Base-by-base conservation (phyloP, 78 protist genomes). In the Dictyostelium brefeldianum region DNA sequence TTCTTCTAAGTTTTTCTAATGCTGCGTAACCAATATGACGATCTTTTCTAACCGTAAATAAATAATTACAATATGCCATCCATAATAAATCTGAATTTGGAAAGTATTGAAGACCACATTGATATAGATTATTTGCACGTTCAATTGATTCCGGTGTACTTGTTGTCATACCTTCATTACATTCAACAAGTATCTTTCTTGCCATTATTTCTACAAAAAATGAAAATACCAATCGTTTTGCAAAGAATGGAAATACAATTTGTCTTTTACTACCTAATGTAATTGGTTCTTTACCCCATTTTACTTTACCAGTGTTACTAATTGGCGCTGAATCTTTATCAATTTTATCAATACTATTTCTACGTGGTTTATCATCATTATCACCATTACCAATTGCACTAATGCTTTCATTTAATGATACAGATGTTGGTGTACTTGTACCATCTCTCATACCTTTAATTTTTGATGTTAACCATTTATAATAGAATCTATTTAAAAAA, bases 21-120 rank as follows among this genome's bases (percentile, higher is more conserved):
- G 93, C 81, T 1, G 93, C 93, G 64, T 87, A 87, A 51, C 93
- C 93, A 64, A 87, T 54, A 20, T 87, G 93, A 48, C 93, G 54
- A 64, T 87, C 93, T 54, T 87, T 74, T 62, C 93, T 80, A 36
- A 87, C 79, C 0, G 93, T 50, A 78, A 87, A 51, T 71, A 87
- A 65, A 64, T 51, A 87, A 78, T 87, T 87, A 8, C 75, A 46
- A 78, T 87, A 87, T 3, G 93, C 83, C 93, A 87, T 87, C 93
- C 93, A 87, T 41, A 87, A 67, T 11, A 87, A 6, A 25, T 80
- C 53, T 7, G 84, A 77, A 15, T 78, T 47, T 62, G 93, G 93
- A 84, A 64, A 87, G 29, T 87, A 87, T 46, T 87, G 93, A 17
- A 87, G 70, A 87, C 79, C 93, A 43, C 93, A 87, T 51, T 87